A percentile compares a stretch with the other conserved stretches of the same genome.
phyloP scores from a whole-genome alignment of 768 basidiomycete genomes.

The Podaxis sp. region DNA sequence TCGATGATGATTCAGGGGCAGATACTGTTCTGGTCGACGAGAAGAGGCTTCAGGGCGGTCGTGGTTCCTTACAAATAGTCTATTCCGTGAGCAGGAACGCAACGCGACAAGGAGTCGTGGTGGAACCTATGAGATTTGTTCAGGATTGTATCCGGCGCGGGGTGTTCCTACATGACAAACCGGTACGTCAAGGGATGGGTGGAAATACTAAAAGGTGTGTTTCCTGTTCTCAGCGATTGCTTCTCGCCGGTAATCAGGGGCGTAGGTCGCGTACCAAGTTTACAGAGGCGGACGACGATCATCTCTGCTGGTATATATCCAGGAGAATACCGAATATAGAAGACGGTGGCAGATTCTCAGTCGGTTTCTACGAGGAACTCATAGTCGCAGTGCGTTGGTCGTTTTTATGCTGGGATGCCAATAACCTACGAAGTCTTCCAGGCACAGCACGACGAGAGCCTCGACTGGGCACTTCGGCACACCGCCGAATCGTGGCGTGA shows the following conservation, averaged over 20 bases:
- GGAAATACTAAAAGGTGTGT: constrained; percentile 20
- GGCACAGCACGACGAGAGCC: constrained; percentile 22
- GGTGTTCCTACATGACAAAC: constrained; percentile 21
- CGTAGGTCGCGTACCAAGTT: constrained; percentile 27
- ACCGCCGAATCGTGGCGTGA: constrained; percentile 47
- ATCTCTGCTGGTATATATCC: constrained; percentile 38
- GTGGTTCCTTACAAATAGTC: constrained; percentile 14
- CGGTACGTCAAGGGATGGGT: constrained; percentile 28
- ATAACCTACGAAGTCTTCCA: constrained; percentile 11
- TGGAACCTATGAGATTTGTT: constrained; percentile 30
- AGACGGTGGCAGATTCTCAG: constrained; percentile 40
- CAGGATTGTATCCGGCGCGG: constrained; percentile 22
- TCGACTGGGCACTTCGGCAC: constrained; percentile 42
- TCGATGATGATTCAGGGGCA: constrained; percentile 19
- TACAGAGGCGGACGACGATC: constrained; percentile 37
- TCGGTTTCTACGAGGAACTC: constrained; percentile 33
- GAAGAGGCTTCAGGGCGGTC: background rate
- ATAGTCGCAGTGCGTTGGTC: constrained; percentile 26
- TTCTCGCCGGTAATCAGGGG: background rate
- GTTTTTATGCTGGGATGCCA: background rate
- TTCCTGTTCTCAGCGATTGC: background rate
- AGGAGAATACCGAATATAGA: constrained; percentile 31
- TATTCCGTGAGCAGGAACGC: constrained; percentile 21
- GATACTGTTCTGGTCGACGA: constrained; percentile 26
- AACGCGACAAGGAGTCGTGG: constrained; percentile 18